Base-by-base conservation (phyloP, 495 filamentous ascomycete species). In the Endocarpon pusillum region DNA sequence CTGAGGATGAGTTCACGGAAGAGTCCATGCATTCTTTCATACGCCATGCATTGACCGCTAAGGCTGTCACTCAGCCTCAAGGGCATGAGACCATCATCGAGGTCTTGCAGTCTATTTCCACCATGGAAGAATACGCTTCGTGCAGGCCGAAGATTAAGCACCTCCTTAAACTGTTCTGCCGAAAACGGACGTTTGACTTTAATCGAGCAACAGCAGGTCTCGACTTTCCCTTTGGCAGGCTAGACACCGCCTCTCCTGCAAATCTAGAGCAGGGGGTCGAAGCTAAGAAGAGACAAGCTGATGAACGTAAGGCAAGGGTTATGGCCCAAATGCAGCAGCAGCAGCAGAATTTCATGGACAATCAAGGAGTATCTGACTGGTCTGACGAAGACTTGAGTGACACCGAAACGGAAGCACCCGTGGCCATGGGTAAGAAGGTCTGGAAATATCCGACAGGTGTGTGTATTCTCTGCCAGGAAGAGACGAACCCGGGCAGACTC, bases 291-390 rank as follows among this genome's bases (percentile, higher is more conserved):
- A 72, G 76, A 44, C 75, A 86, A 19, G 89, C 91, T 0, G 53
- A 83, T 21, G 84, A 87, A 39, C 67, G 89, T 31, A 84, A 96
- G 56, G 85, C 85, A 6, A 74, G 68, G 42, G 81, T 96, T 14
- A 93, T 96, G 85, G 87, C 85, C 2, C 81, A 93, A 49, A 92
- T 96, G 60, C 89, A 93, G 50, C 75, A 92, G 46, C 84, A 99
- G 45, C 91, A 96, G 47, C 84, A 91, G 53, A 83, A 71, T 42
- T 96, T 96, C 58, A 52, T 96, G 57, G 75, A 80, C 37, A 84
- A 71, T 42, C 83, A 93, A 49, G 78, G 76, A 20, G 71, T 72
- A 21, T 65, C 92, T 42, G 78, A 92, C 48, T 93, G 85, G 75
- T 84, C 78, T 11, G 78, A 80, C 22, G 73, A 77, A 27, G 71